phyloP scores from a whole-genome alignment of 306 rosid species.

The Ceratonia siliqua region DNA sequence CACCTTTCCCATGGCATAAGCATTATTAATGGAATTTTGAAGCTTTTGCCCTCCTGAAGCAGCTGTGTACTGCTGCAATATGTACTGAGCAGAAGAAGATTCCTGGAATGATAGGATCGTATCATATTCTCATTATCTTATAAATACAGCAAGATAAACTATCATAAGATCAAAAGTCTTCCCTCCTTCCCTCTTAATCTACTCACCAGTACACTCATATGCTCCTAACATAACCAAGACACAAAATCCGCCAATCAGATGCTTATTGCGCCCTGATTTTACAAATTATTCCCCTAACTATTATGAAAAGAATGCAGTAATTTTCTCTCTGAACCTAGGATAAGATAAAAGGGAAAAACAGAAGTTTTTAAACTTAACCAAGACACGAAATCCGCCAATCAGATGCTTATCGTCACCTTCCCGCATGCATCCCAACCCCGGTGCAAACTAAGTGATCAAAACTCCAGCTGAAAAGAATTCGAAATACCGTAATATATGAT shows the following conservation, averaged over 20 bases:
- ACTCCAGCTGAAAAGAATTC: neutral
- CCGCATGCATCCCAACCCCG: neutral
- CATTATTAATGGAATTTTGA: slow-evolving; percentile 74
- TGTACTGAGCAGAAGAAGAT: slow-evolving; percentile 94
- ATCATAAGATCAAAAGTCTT: slow-evolving; percentile 12
- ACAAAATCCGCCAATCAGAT: slow-evolving; percentile 4
- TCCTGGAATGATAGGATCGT: slow-evolving; percentile 59
- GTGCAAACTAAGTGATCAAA: neutral
- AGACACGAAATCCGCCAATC: too few species aligned
- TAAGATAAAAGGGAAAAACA: neutral
- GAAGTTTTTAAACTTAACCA: neutral
- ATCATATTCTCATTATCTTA: neutral
- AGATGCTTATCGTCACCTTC: neutral
- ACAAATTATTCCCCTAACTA: neutral
- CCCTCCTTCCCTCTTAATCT: neutral
- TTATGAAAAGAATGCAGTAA: neutral
- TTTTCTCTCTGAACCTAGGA: neutral
- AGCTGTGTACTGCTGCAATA: slow-evolving; percentile 94
- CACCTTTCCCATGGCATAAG: slow-evolving; percentile 99
- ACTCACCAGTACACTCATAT: neutral
- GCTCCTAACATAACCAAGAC: neutral
- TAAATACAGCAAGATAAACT: slow-evolving; percentile 13
- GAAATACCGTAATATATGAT: neutral
- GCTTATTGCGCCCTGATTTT: neutral
- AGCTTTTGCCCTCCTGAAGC: slow-evolving; percentile 94